Evolutionary conservation across 106 monocot genomes (phyloP).

Genomic region (Hemerocallis citrina): DNA sequence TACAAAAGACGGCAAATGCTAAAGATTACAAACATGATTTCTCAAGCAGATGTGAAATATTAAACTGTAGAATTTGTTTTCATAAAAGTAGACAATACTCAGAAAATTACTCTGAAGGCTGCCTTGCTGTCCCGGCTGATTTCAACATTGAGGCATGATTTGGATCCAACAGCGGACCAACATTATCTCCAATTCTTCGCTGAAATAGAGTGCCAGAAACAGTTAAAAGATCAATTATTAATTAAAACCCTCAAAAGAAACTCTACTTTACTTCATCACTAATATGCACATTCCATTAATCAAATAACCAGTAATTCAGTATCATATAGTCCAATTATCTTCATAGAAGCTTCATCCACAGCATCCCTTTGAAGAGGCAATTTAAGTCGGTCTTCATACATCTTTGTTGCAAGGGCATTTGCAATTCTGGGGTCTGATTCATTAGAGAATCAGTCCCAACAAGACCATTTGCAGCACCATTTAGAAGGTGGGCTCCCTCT

Average conservation of each 20-base stretch:
- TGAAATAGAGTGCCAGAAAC: constrained; percentile 1
- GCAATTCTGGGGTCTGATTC: constrained; percentile 65
- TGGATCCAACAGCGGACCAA: constrained; percentile 39
- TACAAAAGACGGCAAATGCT: background rate
- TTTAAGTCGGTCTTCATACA: constrained; percentile 75
- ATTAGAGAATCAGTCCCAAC: constrained; percentile 53
- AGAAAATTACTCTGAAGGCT: constrained; percentile 46
- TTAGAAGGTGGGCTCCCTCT: constrained; percentile 50
- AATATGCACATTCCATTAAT: too few relatives aligned
- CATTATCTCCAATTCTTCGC: constrained; percentile 29
- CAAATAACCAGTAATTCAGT: background rate
- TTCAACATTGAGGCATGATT: constrained; percentile 57
- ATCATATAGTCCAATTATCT: constrained; percentile 28
- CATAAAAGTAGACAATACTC: constrained; percentile 3
- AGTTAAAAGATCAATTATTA: too few relatives aligned
- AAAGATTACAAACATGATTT: too few relatives aligned
- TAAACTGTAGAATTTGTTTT: too few relatives aligned
- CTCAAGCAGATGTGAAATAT: too few relatives aligned
- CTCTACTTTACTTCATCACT: too few relatives aligned
- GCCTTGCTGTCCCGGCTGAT: constrained; percentile 31
- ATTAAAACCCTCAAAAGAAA: background rate
- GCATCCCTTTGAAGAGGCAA: constrained; percentile 58
- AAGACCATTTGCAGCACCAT: constrained; percentile 54
- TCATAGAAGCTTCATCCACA: constrained; percentile 58
- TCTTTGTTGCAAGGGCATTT: constrained; percentile 68